Evolutionary conservation across 2,329 filamentous ascomycete genomes (phyloP), one percentile per base, ranked within the genome.

Genomic region (Colletotrichum spinosum): DNA sequence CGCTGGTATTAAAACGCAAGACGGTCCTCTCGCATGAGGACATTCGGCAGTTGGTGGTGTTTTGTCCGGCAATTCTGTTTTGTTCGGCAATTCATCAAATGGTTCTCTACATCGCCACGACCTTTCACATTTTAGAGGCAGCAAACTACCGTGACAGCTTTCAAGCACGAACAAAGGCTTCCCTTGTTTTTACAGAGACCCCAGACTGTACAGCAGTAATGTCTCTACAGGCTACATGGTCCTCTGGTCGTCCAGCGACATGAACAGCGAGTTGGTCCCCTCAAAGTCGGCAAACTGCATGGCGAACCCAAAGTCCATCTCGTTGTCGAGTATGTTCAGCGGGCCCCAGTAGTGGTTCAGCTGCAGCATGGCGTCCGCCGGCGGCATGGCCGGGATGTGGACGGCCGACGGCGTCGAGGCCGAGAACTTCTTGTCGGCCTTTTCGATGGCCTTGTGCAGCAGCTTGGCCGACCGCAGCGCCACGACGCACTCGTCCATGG

Each of bases 401-500:
- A 39, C 12, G 15, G 49, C 50, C 2, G 55, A 42, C 1, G 60
- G 55, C 9, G 60, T 60, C 8, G 55, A 53, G 2, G 60, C 17
- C 2, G 60, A 49, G 37, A 66, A 69, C 58, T 60, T 66, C 58
- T 53, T 67, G 33, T 71, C 56, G 4, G 66, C 68, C 50, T 65
- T 65, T 38, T 72, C 69, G 44, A 70, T 70, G 1, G 72, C 71
- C 17, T 68, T 68, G 34, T 69, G 72, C 4, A 74, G 65, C n/a
- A 74, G 53, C 44, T 69, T 70, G 17, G 72, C 72, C 5, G 72
- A 71, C 42, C 70, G 63, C 25, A 71, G 55, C 2, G 72, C 72
- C 5, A 74, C 72, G 41, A 74, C 63, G 46, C 72, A 73, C 45
- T 72, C 70, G 42, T 72, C 70, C 70, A 72, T 72, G 44, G 60